These are phyloP conservation scores for Iris pallida DNA, from an alignment of 116 monocot genomes.

Conservation along the genomic window DNA sequence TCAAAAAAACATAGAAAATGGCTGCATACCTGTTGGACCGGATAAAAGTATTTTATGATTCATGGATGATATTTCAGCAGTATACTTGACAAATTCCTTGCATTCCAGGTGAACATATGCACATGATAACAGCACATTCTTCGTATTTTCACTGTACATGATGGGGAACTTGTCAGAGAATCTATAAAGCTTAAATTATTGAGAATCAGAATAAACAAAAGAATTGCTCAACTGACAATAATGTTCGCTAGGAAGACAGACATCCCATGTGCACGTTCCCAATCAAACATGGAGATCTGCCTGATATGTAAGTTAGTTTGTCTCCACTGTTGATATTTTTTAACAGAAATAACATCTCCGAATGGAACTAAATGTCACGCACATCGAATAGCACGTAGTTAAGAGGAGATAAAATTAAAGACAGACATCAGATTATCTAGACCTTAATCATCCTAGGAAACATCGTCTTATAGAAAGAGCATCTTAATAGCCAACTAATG, in stretches of 20 bases:
- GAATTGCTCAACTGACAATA: neutral
- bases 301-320: neutral
- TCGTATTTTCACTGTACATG: constrained; percentile 66
- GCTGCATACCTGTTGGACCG: constrained; percentile 59
- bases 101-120: constrained; percentile 80
- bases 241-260: neutral
- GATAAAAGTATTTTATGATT: constrained; percentile 72
- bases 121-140: constrained; percentile 65
- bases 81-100: constrained; percentile 68
- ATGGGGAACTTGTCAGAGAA: too few species aligned
- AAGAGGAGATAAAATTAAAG: neutral
- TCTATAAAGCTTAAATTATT: neutral
- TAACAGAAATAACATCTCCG: neutral
- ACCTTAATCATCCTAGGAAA: neutral
- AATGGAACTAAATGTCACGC: neutral
- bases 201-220: constrained; percentile 1
- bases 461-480: neutral
- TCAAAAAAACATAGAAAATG: constrained; percentile 8
- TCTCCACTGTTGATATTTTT: neutral
- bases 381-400: too few species aligned
- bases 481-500: neutral
- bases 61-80: constrained; percentile 64
- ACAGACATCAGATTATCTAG: neutral
- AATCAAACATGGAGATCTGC: neutral
- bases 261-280: neutral